phyloP scores from a whole-genome alignment of 768 basidiomycete genomes.

The Pisolithus tinctorius region DNA sequence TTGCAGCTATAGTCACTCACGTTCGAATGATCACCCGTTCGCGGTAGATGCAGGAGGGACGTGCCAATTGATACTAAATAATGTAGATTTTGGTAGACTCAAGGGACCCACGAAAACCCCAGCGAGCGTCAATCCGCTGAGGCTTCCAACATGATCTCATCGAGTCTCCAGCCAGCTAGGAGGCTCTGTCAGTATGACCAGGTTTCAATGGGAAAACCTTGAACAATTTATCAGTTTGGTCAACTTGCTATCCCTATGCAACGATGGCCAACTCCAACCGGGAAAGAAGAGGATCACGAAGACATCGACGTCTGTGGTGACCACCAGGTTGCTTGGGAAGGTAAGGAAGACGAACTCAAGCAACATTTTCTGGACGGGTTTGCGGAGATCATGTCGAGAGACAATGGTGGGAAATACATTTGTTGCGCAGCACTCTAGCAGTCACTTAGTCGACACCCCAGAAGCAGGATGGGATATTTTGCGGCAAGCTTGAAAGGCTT shows the following conservation, averaged over 20 bases:
- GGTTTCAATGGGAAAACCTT: not conserved
- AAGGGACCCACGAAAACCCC: no score
- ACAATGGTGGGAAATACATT: not conserved
- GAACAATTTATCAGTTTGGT: conserved; percentile 1
- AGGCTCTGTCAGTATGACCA: not conserved
- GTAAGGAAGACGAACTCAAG: not conserved
- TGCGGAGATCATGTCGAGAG: not conserved
- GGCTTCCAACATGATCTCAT: no score
- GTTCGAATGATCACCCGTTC: no score
- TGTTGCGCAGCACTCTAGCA: not conserved
- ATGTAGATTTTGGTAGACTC: no score
- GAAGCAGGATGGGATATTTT: not conserved
- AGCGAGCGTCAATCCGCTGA: not conserved
- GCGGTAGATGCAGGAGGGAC: no score
- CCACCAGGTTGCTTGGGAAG: conserved; percentile 9
- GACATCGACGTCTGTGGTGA: no score
- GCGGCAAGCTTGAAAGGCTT: not conserved
- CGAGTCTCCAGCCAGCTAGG: no score
- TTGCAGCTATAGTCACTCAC: no score
- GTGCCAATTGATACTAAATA: no score
- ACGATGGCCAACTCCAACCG: not conserved
- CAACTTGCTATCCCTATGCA: not conserved
- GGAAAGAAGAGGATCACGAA: not conserved
- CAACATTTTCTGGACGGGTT: not conserved
- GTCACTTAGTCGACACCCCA: not conserved